These are phyloP conservation scores for Asterophora parasitica DNA, from an alignment of 768 basidiomycete genomes.

Conservation along the genomic window DNA sequence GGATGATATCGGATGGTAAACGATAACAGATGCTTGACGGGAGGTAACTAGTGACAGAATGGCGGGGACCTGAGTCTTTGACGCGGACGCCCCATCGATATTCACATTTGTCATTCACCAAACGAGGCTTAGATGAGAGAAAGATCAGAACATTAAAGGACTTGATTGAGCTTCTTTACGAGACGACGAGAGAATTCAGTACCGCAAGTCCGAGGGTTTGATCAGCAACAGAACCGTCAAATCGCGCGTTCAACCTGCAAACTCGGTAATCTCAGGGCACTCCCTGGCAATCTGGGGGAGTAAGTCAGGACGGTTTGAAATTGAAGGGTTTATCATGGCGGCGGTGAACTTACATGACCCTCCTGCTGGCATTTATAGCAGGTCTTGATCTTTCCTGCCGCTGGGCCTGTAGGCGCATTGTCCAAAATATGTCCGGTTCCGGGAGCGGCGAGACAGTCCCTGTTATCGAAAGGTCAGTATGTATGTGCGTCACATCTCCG, in stretches of 20 bases:
- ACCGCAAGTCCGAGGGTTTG: slow-evolving; percentile 7
- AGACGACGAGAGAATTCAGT: slow-evolving; percentile 7
- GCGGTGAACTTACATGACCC: slow-evolving; percentile 63
- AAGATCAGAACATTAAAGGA: not conserved
- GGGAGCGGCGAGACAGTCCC: slow-evolving; percentile 79
- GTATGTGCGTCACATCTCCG: slow-evolving; percentile 3
- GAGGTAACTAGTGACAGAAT: slow-evolving; percentile 7
- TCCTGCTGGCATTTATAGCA: slow-evolving; percentile 88
- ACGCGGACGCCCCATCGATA: slow-evolving; percentile 2
- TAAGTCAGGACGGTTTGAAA: slow-evolving; percentile 7
- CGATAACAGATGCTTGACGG: slow-evolving; percentile 5
- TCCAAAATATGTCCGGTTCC: slow-evolving; percentile 54
- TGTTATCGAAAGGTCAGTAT: slow-evolving; percentile 20
- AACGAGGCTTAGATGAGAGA: slow-evolving; percentile 4
- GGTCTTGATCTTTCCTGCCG: slow-evolving; percentile 54
- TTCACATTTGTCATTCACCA: not conserved
- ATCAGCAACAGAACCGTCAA: not conserved
- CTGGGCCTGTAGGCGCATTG: slow-evolving; percentile 40
- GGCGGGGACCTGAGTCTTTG: slow-evolving; percentile 4
- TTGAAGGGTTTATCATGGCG: not conserved
- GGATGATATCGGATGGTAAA: slow-evolving; percentile 9
- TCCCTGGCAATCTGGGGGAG: slow-evolving; percentile 55
- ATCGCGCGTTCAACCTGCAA: slow-evolving; percentile 34
- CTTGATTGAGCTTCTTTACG: slow-evolving; percentile 5
- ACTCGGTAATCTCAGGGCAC: slow-evolving; percentile 55